Percentiles rank a stretch among this genome's conserved stretches.
Evolutionary conservation across 805 yeast species (phyloP).

Genomic region (Wickerhamiella alocasiicola): DNA sequence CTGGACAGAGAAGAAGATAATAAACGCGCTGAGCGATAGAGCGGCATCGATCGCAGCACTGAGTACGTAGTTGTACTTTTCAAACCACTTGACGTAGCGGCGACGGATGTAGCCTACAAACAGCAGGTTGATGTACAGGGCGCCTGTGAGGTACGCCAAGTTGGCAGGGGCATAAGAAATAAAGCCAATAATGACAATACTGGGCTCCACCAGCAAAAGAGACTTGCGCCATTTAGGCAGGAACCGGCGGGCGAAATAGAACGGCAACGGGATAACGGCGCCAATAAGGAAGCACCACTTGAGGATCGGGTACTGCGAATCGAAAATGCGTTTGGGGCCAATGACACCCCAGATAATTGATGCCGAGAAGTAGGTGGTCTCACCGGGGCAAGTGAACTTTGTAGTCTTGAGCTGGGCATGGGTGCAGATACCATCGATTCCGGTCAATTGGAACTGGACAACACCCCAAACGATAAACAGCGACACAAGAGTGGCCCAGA

Average conservation of each 20-base stretch:
- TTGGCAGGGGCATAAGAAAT: constrained; percentile 19
- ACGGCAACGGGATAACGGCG: constrained; percentile 20
- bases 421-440: constrained; percentile 34
- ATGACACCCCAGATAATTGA: constrained; percentile 47
- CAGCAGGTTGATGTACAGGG: constrained; percentile 12
- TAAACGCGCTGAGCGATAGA: constrained; percentile 43
- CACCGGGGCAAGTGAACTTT: constrained; percentile 32
- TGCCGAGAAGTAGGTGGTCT: constrained; percentile 35
- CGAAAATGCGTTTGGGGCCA: constrained; percentile 42
- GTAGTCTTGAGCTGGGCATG: constrained; percentile 28
- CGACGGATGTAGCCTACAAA: constrained; percentile 23
- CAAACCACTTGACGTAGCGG: too few species aligned
- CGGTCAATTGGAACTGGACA: constrained; percentile 33
- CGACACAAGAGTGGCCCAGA: constrained; percentile 32
- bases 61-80: too few species aligned
- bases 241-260: constrained; percentile 14
- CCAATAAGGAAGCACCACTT: constrained; percentile 57
- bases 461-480: constrained; percentile 32
- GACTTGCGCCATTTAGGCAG: constrained; percentile 18
- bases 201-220: constrained; percentile 36
- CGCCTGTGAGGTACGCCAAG: constrained; percentile 13
- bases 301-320: constrained; percentile 46
- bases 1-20: constrained; percentile 41
- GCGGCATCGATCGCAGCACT: constrained; percentile 47
- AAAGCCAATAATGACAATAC: constrained; percentile 22